Conservation (phyloP, 305 asterid genomes). For the Fraxinus floribunda region DNA sequence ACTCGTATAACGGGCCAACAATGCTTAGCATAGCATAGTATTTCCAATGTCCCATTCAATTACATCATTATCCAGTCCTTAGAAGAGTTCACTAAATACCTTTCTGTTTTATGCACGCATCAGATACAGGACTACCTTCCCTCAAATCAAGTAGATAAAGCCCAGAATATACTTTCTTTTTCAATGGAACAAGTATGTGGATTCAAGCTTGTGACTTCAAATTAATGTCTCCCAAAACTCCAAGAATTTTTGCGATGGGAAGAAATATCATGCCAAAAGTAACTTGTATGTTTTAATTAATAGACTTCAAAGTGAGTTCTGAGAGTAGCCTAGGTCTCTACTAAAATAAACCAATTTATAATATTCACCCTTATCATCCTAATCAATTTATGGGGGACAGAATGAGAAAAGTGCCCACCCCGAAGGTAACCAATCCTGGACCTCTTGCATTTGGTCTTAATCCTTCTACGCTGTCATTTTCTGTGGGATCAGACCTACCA, state of each 20-base stretch:
- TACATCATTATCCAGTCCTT: background rate
- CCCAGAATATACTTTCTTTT: background rate
- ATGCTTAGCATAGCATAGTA: background rate
- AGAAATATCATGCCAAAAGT: background rate
- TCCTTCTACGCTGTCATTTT: conserved; percentile 65
- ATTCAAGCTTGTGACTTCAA: conserved; percentile 3
- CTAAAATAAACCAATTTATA: background rate
- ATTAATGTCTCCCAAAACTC: background rate
- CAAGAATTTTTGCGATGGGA: background rate
- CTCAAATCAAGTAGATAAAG: background rate
- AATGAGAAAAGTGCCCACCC: conserved; percentile 43
- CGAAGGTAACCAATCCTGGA: conserved; percentile 60
- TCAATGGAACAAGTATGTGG: background rate
- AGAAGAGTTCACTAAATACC: background rate
- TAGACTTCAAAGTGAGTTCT: background rate
- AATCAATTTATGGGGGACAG: background rate
- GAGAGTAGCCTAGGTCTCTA: background rate
- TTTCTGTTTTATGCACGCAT: background rate
- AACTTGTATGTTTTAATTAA: background rate
- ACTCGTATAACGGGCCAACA: background rate
- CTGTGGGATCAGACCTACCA: conserved; percentile 64
- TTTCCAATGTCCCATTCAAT: background rate
- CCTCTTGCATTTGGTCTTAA: conserved; percentile 63
- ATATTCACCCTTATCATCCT: background rate
- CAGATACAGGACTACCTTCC: background rate